phyloP scores from a whole-genome alignment of 2,329 filamentous ascomycete genomes.

The Paraconiothyrium brasiliense region DNA sequence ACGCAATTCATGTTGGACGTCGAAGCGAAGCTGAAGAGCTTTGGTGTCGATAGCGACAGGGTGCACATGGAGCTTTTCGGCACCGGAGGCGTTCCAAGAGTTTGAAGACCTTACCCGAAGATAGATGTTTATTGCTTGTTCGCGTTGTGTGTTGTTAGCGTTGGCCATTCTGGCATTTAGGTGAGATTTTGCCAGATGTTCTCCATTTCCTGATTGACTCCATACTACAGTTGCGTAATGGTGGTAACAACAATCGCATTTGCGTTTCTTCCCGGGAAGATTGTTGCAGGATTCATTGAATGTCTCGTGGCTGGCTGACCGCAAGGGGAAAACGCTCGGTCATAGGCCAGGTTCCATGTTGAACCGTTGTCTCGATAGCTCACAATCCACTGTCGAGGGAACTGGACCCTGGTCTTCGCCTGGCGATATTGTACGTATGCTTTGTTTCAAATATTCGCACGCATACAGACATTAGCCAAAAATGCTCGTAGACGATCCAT shows the following conservation, averaged over 20 bases:
- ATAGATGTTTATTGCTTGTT: background rate
- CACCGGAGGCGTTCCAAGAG: constrained; percentile 47
- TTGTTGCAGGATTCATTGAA: background rate
- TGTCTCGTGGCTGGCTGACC: constrained; percentile 2
- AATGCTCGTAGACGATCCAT: too few relatives aligned
- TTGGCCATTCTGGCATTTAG: background rate
- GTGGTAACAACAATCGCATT: background rate
- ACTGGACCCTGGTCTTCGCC: background rate
- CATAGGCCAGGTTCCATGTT: constrained; percentile 5
- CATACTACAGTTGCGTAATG: background rate
- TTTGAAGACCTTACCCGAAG: constrained; percentile 15
- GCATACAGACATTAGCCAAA: too few relatives aligned
- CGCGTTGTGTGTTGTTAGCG: background rate
- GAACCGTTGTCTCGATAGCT: constrained; percentile 2
- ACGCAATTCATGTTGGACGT: constrained; percentile 73
- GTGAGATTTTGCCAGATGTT: background rate
- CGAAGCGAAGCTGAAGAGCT: constrained; percentile 60
- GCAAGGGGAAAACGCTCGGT: background rate
- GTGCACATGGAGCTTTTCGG: constrained; percentile 74
- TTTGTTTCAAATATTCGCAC: background rate
- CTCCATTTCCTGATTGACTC: background rate
- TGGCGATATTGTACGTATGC: background rate
- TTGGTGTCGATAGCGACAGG: constrained; percentile 67
- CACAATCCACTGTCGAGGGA: background rate
- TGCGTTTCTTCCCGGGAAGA: background rate